A percentile compares a stretch with the other conserved stretches of the same genome.
Evolutionary conservation across 495 filamentous ascomycete genomes (phyloP).

Genomic region (Neurospora sp.): DNA sequence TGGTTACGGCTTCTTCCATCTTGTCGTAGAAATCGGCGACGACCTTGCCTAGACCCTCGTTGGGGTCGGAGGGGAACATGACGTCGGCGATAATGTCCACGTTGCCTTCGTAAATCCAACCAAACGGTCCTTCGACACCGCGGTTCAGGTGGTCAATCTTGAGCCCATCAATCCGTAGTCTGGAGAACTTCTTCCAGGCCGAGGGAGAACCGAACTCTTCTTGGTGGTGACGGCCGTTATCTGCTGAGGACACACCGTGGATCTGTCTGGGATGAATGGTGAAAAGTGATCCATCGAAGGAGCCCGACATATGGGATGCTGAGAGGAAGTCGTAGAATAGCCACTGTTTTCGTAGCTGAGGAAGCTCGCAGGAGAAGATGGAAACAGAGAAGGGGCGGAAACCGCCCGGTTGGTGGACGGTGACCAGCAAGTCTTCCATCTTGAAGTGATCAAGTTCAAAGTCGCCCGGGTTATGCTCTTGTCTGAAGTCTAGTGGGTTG

Average conservation of each 20-base stretch:
- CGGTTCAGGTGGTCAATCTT: conserved; percentile 95
- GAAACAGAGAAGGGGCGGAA: conserved; percentile 92
- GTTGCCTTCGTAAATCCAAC: conserved; percentile 92
- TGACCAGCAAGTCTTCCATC: conserved; percentile 86
- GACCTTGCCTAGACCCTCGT: conserved; percentile 81
- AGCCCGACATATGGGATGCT: conserved; percentile 91
- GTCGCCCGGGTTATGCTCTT: conserved; percentile 83
- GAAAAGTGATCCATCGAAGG: conserved; percentile 90
- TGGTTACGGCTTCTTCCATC: conserved; percentile 82
- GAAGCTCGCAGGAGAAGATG: conserved; percentile 90
- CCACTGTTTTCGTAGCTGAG: conserved; percentile 88
- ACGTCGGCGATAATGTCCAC: conserved; percentile 96
- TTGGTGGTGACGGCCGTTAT: conserved; percentile 36
- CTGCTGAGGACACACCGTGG: conserved; percentile 48
- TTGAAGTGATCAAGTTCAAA: conserved; percentile 96
- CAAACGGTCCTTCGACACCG: conserved; percentile 87
- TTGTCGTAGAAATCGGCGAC: conserved; percentile 91
- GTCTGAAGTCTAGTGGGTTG: conserved; percentile 78
- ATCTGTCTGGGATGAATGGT: conserved; percentile 92
- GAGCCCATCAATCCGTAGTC: conserved; percentile 82
- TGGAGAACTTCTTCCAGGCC: conserved; percentile 86
- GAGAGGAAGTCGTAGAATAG: conserved; percentile 95
- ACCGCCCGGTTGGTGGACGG: conserved; percentile 77
- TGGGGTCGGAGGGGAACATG: conserved; percentile 77
- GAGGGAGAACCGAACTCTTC: conserved; percentile 35